Base-by-base conservation (phyloP, 2,329 filamentous ascomycete species). In the Stachybotrys echinatus region DNA sequence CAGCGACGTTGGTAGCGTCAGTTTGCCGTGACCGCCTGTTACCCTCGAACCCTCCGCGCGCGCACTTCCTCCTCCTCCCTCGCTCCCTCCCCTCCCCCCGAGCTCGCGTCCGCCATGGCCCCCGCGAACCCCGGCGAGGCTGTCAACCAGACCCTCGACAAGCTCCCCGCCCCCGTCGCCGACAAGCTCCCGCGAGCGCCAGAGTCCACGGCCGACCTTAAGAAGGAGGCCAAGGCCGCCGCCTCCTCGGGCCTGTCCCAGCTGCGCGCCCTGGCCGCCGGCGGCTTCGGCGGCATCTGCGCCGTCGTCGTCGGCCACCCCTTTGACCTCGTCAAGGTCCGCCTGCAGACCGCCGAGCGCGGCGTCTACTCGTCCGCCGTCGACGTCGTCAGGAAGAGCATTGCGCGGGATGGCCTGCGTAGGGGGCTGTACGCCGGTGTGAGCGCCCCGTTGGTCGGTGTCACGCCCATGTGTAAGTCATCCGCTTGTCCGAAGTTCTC, bases 291-390 rank as follows among this genome's bases (percentile, higher is more conserved):
- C 59, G 94, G 94, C 61, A 71, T 99, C 45, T 97, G 89, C 74
- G 92, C 94, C 50, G 94, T 99, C 49, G 68, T 99, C 40, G 92
- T 97, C 52, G 88, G 94, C 50, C 94, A 99, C 70, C 94, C 94
- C 10, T 99, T 99, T 67, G 94, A 99, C 68, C 79, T 99, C 60
- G 92, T 97, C 69, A 99, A 99, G 75, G 94, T 99, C 57, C 88
- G 94, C 52, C 76, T 99, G 68, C 94, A 99, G 76, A 99, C 94
- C 2, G 91, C 94, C 34, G 92, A 97, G 72, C 87, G 85, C 70
- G 94, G 94, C 45, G 88, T 96, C 34, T 99, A 99, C 73, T 87
- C 77, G 34, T 86, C 88, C 43, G 94, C 94, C 14, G 78, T 97
- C 62, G 94, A 99, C 72, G 92, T 96, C 2, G 91, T 97, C 55